A percentile compares a stretch with the other conserved stretches of the same genome.
Conservation (phyloP, 73 alveolate species). For the Halteria grandinella region DNA sequence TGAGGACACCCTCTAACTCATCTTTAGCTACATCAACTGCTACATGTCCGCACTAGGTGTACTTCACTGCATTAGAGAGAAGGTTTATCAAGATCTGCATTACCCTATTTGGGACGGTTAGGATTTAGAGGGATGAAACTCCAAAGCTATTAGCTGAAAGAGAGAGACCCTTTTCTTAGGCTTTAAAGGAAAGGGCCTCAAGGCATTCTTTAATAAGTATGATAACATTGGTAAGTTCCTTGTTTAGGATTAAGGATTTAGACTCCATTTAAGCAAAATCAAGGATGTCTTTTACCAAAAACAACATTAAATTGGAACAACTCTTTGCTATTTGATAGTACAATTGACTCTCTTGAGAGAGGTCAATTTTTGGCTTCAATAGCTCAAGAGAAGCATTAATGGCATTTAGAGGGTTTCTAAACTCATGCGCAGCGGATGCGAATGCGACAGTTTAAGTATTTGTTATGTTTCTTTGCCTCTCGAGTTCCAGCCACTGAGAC, state of each 20-base stretch:
- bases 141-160: neutral
- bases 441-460: neutral
- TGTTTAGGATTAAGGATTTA: neutral
- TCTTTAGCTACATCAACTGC: too few species aligned
- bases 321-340: constrained; percentile 20
- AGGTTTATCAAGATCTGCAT: constrained; percentile 64
- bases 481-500: neutral
- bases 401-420: constrained; percentile 52
- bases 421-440: constrained; percentile 47
- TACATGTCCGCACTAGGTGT: constrained; percentile 60
- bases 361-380: neutral
- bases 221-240: neutral
- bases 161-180: neutral
- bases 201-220: neutral
- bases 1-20: too few species aligned
- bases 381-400: constrained; percentile 27
- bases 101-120: constrained; percentile 57
- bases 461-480: neutral
- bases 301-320: constrained; percentile 29
- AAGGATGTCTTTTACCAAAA: constrained; percentile 35
- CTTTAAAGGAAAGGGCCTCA: neutral
- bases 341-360: neutral
- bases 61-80: constrained; percentile 68
- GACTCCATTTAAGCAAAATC: constrained; percentile 44
- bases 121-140: neutral